Evolutionary conservation across 164 flowering plant genomes (phyloP).

Genomic region (Malania oleifera): DNA sequence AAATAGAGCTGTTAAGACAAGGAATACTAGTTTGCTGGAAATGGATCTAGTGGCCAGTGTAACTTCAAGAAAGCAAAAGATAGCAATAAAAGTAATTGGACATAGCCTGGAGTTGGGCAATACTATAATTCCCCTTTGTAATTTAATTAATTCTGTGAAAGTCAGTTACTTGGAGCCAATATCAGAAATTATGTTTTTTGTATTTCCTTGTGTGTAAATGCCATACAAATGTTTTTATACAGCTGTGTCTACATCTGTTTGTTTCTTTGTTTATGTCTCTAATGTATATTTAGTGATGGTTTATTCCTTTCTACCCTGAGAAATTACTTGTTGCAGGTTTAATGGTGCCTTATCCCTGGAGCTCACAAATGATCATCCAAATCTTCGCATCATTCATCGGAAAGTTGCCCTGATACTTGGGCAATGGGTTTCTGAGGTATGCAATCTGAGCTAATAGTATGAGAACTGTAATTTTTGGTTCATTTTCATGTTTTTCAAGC

Average conservation of each 20-base stretch:
- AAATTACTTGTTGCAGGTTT: slow-evolving; percentile 53
- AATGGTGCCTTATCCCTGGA: slow-evolving; percentile 80
- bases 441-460: not conserved
- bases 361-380: slow-evolving; percentile 83
- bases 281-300: not conserved
- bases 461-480: not conserved
- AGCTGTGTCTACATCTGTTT: not conserved
- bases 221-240: too few species aligned
- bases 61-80: not conserved
- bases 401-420: slow-evolving; percentile 89
- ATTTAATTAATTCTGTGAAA: not conserved
- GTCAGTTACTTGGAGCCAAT: too few species aligned
- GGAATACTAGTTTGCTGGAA: too few species aligned
- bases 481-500: not conserved
- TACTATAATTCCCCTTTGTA: not conserved
- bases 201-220: not conserved
- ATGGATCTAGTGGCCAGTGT: too few species aligned
- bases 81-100: not conserved
- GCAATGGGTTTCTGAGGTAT: slow-evolving; percentile 99
- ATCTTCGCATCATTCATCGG: slow-evolving; percentile 79
- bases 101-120: not conserved
- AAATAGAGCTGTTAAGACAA: too few species aligned
- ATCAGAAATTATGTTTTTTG: too few species aligned
- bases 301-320: too few species aligned
- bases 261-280: not conserved